These are phyloP conservation scores for Ophiostoma australiae DNA, from an alignment of 2,329 filamentous ascomycete species.

Conservation along the genomic window DNA sequence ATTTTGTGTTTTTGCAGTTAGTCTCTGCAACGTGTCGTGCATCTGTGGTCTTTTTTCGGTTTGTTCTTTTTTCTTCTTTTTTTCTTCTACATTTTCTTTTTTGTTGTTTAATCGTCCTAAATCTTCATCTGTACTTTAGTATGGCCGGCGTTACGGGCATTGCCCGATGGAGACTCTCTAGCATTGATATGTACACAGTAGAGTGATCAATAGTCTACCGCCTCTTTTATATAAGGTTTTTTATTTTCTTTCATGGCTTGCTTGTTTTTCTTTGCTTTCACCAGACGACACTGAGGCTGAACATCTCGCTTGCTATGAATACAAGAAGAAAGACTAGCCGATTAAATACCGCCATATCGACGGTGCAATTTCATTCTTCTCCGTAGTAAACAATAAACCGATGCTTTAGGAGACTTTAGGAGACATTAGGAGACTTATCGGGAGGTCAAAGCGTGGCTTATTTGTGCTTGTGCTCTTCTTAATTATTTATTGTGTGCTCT, in stretches of 20 bases:
- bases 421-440: too few species aligned
- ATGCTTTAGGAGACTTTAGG: too few species aligned
- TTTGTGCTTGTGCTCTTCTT: not conserved
- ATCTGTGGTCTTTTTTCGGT: not conserved
- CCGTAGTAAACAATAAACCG: constrained; percentile 1
- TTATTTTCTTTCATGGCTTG: not conserved
- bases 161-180: too few species aligned
- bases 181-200: too few species aligned
- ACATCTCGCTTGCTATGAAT: not conserved
- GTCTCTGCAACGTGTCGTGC: constrained; percentile 9
- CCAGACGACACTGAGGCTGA: not conserved
- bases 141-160: too few species aligned
- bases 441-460: not conserved
- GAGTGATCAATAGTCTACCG: too few species aligned
- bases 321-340: not conserved
- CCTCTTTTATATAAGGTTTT: too few species aligned
- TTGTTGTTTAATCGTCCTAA: too few species aligned
- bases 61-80: not conserved
- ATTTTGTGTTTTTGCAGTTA: constrained; percentile 13
- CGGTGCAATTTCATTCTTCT: constrained; percentile 5
- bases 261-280: not conserved
- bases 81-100: too few species aligned
- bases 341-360: not conserved
- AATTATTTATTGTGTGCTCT: not conserved
- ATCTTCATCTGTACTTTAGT: too few species aligned